Evolutionary conservation across 768 basidiomycete genomes (phyloP).

Genomic region (Pleurotus tuber-regium): DNA sequence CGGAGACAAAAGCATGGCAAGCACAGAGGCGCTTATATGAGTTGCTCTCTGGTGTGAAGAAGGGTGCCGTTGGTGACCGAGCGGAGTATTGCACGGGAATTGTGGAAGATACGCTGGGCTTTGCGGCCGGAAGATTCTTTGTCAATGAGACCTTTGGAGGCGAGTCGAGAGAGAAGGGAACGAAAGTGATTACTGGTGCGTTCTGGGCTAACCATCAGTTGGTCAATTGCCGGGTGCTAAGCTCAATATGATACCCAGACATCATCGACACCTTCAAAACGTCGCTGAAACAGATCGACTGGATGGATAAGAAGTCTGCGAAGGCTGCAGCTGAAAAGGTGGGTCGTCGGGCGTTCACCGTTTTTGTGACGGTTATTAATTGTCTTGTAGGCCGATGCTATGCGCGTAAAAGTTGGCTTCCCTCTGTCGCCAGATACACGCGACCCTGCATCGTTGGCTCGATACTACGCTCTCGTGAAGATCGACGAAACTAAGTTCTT

Average conservation of each 20-base stretch:
- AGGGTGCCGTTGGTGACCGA: slow-evolving; percentile 81
- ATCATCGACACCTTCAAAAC: slow-evolving; percentile 82
- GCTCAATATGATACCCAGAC: too few species aligned
- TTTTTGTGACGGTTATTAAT: background rate
- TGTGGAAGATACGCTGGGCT: slow-evolving; percentile 79
- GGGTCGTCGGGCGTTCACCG: slow-evolving; percentile 12
- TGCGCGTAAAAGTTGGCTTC: slow-evolving; percentile 91
- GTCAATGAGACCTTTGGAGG: slow-evolving; percentile 81
- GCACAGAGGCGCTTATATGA: slow-evolving; percentile 70
- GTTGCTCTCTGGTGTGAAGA: slow-evolving; percentile 78
- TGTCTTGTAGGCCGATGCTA: slow-evolving; percentile 62
- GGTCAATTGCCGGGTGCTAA: background rate
- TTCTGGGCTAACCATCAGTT: background rate
- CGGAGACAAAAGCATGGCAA: slow-evolving; percentile 75
- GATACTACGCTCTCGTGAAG: slow-evolving; percentile 72
- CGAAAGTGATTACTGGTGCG: slow-evolving; percentile 75
- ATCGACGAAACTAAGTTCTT: slow-evolving; percentile 75
- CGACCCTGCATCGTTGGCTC: slow-evolving; percentile 61
- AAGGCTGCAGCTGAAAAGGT: slow-evolving; percentile 85
- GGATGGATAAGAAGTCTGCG: slow-evolving; percentile 90
- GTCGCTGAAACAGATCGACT: slow-evolving; percentile 70
- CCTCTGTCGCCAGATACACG: slow-evolving; percentile 84
- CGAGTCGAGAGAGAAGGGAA: slow-evolving; percentile 76
- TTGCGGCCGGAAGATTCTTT: slow-evolving; percentile 86
- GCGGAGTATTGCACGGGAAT: slow-evolving; percentile 77